Evolutionary conservation across 2,329 filamentous ascomycete species (phyloP), one percentile per base, ranked within the genome.

Genomic region (Colletotrichum spaethianum): DNA sequence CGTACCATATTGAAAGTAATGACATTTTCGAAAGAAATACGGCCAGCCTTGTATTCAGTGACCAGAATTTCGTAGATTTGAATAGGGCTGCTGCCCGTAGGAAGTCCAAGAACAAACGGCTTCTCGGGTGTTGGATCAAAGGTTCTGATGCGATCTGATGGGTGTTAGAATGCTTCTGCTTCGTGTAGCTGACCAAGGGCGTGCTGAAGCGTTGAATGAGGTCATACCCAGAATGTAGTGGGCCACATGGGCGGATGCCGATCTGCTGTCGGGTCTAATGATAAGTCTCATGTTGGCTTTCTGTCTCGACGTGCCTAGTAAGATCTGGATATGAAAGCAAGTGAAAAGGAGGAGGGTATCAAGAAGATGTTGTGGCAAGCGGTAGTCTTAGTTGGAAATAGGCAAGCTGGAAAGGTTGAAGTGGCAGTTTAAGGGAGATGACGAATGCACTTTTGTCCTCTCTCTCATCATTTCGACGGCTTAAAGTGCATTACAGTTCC

Each of bases 1-100:
- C 68, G 12, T 8, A 75, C 93, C 92, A 94, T 93, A 80, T 93
- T 92, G 86, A 94, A 95, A 3, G 93, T 94, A 75, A 94, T 86
- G 76, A 95, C 92, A 91, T 94, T 87, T 76, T 89, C 89, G 81
- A 74, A 73, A 0, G 70, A 76, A 53, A 75, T 70, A 9, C 66
- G 71, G 75, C 89, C 89, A 67, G 86, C 84, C 79, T 91, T 90
- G 83, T 90, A 86, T 73, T 85, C 86, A 72, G 86, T 82, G 36
- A 94, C 92, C 2, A 94, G 86, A 73, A 90, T 86, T 77, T 89
- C 89, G 26, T 77, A 77, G 12, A 77, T 70, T 52, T 56, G 59
- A 1, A 75, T 60, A 2, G 76, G 76, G 23, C 76, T 77, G 40
- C 75, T 75, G 14, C 76, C 76, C 9, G 76, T 77, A 12, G 76